Base-by-base conservation (phyloP, 2,329 filamentous ascomycete genomes). In the Ceratocystis albifundus region DNA sequence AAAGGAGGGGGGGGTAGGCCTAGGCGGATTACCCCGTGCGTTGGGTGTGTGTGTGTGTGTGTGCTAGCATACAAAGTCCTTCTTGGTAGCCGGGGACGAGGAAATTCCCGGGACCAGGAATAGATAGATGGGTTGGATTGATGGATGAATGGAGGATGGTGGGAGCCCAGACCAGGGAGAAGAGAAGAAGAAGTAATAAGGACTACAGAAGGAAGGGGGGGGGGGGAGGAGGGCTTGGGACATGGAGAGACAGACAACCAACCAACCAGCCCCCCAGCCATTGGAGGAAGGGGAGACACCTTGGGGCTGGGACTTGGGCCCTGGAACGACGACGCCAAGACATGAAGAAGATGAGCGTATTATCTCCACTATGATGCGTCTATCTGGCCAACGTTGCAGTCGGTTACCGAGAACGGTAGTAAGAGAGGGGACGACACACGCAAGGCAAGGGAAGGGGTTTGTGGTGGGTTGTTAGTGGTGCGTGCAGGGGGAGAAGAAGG, bases 311-410 rank as follows among this genome's bases (percentile, higher is more conserved):
- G 53, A 57, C 8, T 32, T 30, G 46, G 46, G 46, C 4, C 48
- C 48, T 53, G 48, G 48, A 20, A 53, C 48, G 8, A 25, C 20
- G 10, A 25, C 20, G 48, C 48, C 48, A 53, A 53, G 25, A 57
- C 4, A 22, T 57, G 53, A 57, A 41, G 30, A 62, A 45, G 32
- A 45, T 44, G 59, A 62, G 59, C 6, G 59, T 22, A 46, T 62
- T 62, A 44, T 46, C 32, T 44, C 41, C 32, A 44, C 41, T 62
- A 46, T 44, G 59, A 28, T 62, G 32, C 41, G 20, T 62, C 59
- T 44, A 44, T 22, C 25, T 62, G n/a, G 32, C 8, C 28, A 62
- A 20, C 10, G 59, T 44, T 62, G 59, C 36, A 62, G 36, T 62
- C 32, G 59, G 32, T 45, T 62, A 46, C 59, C 28, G 15, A 61